A percentile compares a stretch with the other conserved stretches of the same genome.
Conservation (phyloP, 2,329 filamentous ascomycete genomes). For the Alternaria metachromatica region DNA sequence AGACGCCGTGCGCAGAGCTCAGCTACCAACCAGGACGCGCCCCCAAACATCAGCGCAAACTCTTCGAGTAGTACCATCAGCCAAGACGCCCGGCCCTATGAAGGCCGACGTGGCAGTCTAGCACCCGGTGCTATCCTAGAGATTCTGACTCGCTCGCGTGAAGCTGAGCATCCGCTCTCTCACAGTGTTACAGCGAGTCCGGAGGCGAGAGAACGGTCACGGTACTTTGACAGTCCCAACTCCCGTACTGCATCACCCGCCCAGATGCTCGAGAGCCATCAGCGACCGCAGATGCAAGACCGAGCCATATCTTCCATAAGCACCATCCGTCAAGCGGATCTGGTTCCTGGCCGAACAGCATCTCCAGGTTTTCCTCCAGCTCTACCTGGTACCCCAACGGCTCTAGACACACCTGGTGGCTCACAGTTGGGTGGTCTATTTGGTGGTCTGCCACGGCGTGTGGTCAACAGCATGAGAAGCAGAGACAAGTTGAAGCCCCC, state of each 20-base stretch:
- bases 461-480: slow-evolving; percentile 54
- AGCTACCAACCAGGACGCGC: slow-evolving; percentile 62
- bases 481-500: slow-evolving; percentile 54
- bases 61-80: slow-evolving; percentile 63
- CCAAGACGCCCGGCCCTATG: slow-evolving; percentile 59
- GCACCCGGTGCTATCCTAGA: slow-evolving; percentile 65
- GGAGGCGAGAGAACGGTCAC: slow-evolving; percentile 52
- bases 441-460: slow-evolving; percentile 53
- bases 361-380: slow-evolving; percentile 52
- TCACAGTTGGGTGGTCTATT: slow-evolving; percentile 55
- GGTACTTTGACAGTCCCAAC: slow-evolving; percentile 45
- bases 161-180: slow-evolving; percentile 73
- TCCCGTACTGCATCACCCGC: slow-evolving; percentile 52
- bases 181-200: slow-evolving; percentile 77
- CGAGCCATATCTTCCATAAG: slow-evolving; percentile 54
- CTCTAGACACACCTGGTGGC: slow-evolving; percentile 52
- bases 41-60: slow-evolving; percentile 59
- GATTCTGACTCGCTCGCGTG: slow-evolving; percentile 57
- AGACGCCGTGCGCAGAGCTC: slow-evolving; percentile 64
- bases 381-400: slow-evolving; percentile 53
- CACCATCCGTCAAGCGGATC: slow-evolving; percentile 54
- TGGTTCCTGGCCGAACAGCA: slow-evolving; percentile 34
- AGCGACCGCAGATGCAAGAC: slow-evolving; percentile 43
- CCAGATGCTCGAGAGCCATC: slow-evolving; percentile 31
- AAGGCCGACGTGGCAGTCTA: slow-evolving; percentile 63